Base-by-base conservation (phyloP, 164 flowering plant genomes). In the Pachysandra terminalis region DNA sequence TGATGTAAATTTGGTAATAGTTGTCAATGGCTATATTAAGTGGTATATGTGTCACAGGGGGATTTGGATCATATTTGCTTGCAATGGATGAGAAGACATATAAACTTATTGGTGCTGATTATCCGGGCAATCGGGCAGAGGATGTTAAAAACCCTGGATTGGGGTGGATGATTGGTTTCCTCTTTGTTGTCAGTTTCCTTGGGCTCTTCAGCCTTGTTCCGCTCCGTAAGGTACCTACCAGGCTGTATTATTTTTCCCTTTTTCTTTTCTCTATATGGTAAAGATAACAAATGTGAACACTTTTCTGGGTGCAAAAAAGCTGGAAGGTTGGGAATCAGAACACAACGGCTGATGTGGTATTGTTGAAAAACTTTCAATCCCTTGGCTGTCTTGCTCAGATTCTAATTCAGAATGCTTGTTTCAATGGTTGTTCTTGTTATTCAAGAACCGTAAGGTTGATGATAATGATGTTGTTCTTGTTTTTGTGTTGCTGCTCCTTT, bases 201-300 rank as follows among this genome's bases (percentile, higher is more conserved):
- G 99, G 99, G 10, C 84, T 92, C 56, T 92, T 95, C 70, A 87
- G 99, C 73, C 94, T 95, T 61, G 96, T 86, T 68, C 97, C 97
- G 8, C 91, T 95, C 66, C 93, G 99, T 14, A 95, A 95, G 99
- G 99, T 95, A 84, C 41, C 25, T 12, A n/a, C 59, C 21, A 21
- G 12, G 2, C 2, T 5, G 17, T 45, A 45, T 45, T 5, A 5
- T 45, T 45, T 45, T 45, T 15, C 15, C 10, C 10, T 45, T 45
- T 45, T 45, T 45, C 9, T 10, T 45, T 10, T 10, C 4, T 45
- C 51, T 32, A 32, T 3, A 32, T 32, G 37, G 37, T 32, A 7
- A 32, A 32, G n/a, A 32, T 32, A 32, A 3, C 37, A 32, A 45
- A 45, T 45, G 6, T 45, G 51, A 15, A 12, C 17, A 1, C 51